Evolutionary conservation across 495 filamentous ascomycete genomes (phyloP), one percentile per base, ranked within the genome.

Genomic region (Viridothelium virens): DNA sequence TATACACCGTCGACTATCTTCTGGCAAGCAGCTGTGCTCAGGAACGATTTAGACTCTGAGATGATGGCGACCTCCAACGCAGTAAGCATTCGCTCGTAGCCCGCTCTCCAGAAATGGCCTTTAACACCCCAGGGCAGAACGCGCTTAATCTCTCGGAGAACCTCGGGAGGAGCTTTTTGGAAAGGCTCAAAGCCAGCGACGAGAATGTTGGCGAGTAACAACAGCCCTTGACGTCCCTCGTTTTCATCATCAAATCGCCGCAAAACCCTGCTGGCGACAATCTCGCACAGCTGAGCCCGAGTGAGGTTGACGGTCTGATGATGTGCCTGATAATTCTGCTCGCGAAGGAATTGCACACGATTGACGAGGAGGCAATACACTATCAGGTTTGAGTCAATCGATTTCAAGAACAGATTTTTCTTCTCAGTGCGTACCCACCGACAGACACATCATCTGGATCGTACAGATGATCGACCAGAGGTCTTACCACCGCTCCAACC

Each of bases 331-430:
- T 84, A 83, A 1, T 78, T 75, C 73, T 89, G 88, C 70, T 90
- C 86, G 46, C 82, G 77, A 14, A 88, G 77, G 72, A 91, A 91
- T 66, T 88, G 85, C 2, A 82, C 80, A 37, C 86, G 79, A 71
- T 91, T 91, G 65, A 90, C 87, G 10, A 91, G 81, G 47, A 91
- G 79, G 70, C 86, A 89, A 73, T 89, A 91, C 9, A 87, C 83
- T 78, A 69, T 66, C 48, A 53, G n/a, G 36, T 59, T 59, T 33
- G 7, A 56, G 37, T 53, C 59, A 44, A 48, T 64, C 36, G 25
- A 48, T 63, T 25, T n/a, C 18, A 6, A 31, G 44, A 47, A n/a
- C 56, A 46, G 61, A 38, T 36, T 65, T 56, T 31, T 46, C 18
- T 53, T 56, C 18, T 36, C n/a, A 34, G 6, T 12, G 38, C 12